Evolutionary conservation across 768 basidiomycete species (phyloP).

Genomic region (Trametes elegans): DNA sequence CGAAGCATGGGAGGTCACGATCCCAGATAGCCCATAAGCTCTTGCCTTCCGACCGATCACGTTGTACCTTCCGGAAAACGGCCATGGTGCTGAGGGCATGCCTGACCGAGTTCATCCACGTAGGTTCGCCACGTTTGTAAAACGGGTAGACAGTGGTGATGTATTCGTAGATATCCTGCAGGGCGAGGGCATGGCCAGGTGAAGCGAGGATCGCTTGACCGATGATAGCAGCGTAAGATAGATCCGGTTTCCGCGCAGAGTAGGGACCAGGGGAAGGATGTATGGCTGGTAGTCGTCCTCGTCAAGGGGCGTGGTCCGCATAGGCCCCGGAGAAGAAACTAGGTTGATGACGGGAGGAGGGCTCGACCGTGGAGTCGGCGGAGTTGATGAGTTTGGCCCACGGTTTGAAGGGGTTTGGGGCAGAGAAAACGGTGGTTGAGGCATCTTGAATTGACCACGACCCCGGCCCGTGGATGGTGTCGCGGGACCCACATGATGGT

Average conservation of each 20-base stretch:
- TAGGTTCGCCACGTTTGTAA: conserved; percentile 89
- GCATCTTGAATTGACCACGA: conserved; percentile 18
- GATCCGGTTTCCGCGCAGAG: conserved; percentile 73
- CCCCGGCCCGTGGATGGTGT: conserved; percentile 13
- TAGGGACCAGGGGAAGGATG: conserved; percentile 85
- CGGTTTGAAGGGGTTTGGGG: conserved; percentile 23
- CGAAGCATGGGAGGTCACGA: conserved; percentile 79
- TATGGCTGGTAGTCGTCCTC: conserved; percentile 70
- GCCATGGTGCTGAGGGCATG: conserved; percentile 93
- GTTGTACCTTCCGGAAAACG: conserved; percentile 82
- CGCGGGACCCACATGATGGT: background rate
- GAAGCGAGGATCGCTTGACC: conserved; percentile 93
- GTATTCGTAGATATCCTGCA: conserved; percentile 96
- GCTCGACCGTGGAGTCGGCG: conserved; percentile 61
- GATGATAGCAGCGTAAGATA: conserved; percentile 93
- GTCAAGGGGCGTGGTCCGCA: conserved; percentile 57
- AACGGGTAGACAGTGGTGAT: conserved; percentile 92
- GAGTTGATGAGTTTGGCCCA: conserved; percentile 42
- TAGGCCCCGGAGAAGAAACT: conserved; percentile 84
- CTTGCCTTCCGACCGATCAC: conserved; percentile 75
- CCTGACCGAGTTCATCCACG: conserved; percentile 99
- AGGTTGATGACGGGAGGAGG: conserved; percentile 62
- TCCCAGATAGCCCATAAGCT: conserved; percentile 88
- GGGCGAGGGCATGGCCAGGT: conserved; percentile 76
- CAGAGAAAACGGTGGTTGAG: conserved; percentile 3